Conservation (phyloP, 805 yeast genomes). For the Jamesozyma hellenica region DNA sequence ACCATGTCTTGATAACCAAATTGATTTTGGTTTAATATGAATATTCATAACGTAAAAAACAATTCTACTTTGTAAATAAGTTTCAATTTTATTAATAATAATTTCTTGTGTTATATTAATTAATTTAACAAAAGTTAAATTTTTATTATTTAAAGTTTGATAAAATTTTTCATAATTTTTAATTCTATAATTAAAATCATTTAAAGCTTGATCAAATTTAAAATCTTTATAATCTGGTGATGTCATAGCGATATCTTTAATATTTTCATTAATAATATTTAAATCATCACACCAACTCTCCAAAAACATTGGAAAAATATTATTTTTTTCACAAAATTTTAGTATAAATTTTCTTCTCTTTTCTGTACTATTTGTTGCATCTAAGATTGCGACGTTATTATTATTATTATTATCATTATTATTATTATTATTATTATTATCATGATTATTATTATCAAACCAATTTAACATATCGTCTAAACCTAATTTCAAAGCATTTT, state of each 20-base stretch:
- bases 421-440: too few relatives aligned
- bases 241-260: conserved; percentile 75
- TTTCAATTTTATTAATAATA: conserved; percentile 75
- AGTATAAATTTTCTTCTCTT: conserved; percentile 59
- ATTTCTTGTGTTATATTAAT: conserved; percentile 84
- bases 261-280: conserved; percentile 58
- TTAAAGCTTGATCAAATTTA: conserved; percentile 61
- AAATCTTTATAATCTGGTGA: conserved; percentile 70
- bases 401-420: conserved; percentile 12
- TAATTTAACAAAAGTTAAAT: conserved; percentile 75
- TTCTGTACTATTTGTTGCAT: conserved; percentile 82
- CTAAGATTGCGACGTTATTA: conserved; percentile 87
- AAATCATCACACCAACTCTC: conserved; percentile 88
- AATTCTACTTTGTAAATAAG: conserved; percentile 82
- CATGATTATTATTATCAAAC: conserved; percentile 59
- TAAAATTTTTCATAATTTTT: conserved; percentile 63
- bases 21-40: conserved; percentile 83
- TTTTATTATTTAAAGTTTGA: conserved; percentile 65
- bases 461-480: conserved; percentile 74
- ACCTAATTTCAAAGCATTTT: conserved; percentile 63
- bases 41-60: conserved; percentile 94
- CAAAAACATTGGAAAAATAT: conserved; percentile 80
- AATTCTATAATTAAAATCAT: conserved; percentile 67
- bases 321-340: conserved; percentile 48
- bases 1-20: conserved; percentile 94